phyloP scores from a whole-genome alignment of 768 basidiomycete genomes.

The Dioszegia hungarica region DNA sequence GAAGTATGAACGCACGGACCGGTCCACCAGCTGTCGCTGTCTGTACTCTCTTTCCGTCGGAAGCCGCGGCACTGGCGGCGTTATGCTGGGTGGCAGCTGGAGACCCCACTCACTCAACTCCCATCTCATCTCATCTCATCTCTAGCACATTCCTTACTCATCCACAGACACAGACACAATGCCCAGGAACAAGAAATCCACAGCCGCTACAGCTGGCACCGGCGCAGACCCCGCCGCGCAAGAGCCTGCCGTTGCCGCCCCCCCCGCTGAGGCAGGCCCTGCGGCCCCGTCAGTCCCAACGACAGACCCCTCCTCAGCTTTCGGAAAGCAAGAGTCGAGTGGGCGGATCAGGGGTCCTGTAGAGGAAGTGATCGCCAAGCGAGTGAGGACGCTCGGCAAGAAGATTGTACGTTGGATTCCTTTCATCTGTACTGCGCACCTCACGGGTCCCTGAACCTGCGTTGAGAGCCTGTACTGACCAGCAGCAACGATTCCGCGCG shows the following conservation, averaged over 20 bases:
- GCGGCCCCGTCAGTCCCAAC: too few relatives aligned
- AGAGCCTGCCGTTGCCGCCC: too few relatives aligned
- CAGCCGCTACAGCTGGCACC: neutral
- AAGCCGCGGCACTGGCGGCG: too few relatives aligned
- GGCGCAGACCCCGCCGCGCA: too few relatives aligned
- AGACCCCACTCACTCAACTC: neutral
- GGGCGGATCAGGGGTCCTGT: conserved; percentile 54
- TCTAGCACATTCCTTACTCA: neutral
- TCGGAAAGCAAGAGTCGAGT: neutral
- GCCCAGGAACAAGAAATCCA: conserved; percentile 25
- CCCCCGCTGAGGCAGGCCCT: too few relatives aligned
- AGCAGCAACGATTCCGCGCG: conserved; percentile 65
- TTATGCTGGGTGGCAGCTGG: neutral
- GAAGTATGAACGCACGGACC: conserved; percentile 1
- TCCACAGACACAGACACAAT: neutral
- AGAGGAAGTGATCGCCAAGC: conserved; percentile 70
- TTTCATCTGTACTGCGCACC: too few relatives aligned
- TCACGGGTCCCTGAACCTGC: too few relatives aligned
- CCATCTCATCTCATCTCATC: neutral
- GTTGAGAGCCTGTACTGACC: conserved; percentile 24
- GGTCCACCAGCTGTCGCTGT: too few relatives aligned
- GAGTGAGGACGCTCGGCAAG: conserved; percentile 63
- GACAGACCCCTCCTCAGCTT: neutral
- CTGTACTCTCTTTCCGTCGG: too few relatives aligned
- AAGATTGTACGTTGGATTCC: too few relatives aligned